phyloP scores from a whole-genome alignment of 2,329 filamentous ascomycete species.

The Tolypocladium album region DNA sequence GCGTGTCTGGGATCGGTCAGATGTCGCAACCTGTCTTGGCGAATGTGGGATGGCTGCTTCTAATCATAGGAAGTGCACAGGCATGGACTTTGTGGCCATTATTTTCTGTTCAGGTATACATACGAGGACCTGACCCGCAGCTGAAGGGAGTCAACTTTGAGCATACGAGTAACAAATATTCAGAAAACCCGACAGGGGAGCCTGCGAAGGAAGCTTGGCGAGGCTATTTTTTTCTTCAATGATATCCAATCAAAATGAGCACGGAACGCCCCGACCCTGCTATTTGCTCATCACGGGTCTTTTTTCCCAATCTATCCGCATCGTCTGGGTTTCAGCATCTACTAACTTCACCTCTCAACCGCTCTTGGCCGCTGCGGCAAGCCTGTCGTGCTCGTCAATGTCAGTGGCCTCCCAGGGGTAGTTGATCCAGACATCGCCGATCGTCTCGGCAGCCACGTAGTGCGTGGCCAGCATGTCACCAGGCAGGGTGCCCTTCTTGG shows the following conservation, averaged over 20 bases:
- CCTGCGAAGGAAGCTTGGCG: neutral
- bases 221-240: neutral
- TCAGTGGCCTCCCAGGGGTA: constrained; percentile 97
- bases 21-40: neutral
- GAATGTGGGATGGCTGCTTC: neutral
- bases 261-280: neutral
- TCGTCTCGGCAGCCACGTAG: constrained; percentile 80
- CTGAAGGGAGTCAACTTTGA: neutral
- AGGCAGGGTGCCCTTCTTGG: constrained; percentile 82
- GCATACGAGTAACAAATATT: neutral
- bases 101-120: too few relatives aligned
- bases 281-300: neutral
- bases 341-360: neutral
- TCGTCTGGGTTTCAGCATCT: neutral
- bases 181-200: neutral
- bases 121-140: neutral
- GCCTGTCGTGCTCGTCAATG: constrained; percentile 81
- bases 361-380: constrained; percentile 40
- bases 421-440: constrained; percentile 95
- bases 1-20: too few relatives aligned
- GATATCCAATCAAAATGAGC: neutral
- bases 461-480: constrained; percentile 63
- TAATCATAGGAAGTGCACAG: neutral
- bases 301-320: neutral
- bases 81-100: neutral